Percentiles rank a stretch among this genome's conserved stretches.
Conservation (phyloP, 192 early-diverging fungal genomes). For the Coemansia reversa region DNA sequence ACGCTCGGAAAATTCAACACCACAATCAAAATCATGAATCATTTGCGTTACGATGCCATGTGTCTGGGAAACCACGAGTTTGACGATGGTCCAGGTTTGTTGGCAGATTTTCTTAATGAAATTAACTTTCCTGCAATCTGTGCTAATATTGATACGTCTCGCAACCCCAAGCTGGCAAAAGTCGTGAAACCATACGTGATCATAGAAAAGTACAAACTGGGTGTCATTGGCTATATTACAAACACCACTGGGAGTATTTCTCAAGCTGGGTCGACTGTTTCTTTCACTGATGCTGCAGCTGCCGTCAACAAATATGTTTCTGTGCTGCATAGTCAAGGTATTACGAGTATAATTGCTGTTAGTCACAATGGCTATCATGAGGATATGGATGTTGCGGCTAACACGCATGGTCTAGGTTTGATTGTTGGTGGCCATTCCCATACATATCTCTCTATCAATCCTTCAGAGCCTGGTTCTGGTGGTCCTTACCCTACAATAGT, state of each 20-base stretch:
- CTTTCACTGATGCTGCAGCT: conserved; percentile 60
- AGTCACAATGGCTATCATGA: conserved; percentile 74
- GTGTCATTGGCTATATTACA: conserved; percentile 66
- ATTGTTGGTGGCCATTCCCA: conserved; percentile 79
- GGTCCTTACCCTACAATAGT: conserved; percentile 69
- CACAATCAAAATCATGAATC: conserved; percentile 60
- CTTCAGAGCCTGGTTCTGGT: conserved; percentile 46
- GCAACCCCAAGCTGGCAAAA: conserved; percentile 42
- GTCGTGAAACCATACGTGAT: conserved; percentile 69
- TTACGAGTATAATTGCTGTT: conserved; percentile 65
- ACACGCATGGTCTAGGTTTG: conserved; percentile 58
- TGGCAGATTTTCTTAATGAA: conserved; percentile 56
- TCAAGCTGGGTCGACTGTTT: conserved; percentile 52
- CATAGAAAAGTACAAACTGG: conserved; percentile 62
- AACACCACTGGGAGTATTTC: conserved; percentile 60
- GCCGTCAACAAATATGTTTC: conserved; percentile 65
- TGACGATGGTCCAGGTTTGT: conserved; percentile 61
- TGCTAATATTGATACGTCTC: conserved; percentile 65
- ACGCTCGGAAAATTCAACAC: conserved; percentile 55
- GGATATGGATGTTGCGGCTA: conserved; percentile 64
- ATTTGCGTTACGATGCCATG: conserved; percentile 63
- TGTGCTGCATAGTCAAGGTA: conserved; percentile 59
- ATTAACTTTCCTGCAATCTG: conserved; percentile 64
- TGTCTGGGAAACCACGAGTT: conserved; percentile 70
- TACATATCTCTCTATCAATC: conserved; percentile 60